Conservation (phyloP, 768 basidiomycete species). For the Bullera alba region DNA sequence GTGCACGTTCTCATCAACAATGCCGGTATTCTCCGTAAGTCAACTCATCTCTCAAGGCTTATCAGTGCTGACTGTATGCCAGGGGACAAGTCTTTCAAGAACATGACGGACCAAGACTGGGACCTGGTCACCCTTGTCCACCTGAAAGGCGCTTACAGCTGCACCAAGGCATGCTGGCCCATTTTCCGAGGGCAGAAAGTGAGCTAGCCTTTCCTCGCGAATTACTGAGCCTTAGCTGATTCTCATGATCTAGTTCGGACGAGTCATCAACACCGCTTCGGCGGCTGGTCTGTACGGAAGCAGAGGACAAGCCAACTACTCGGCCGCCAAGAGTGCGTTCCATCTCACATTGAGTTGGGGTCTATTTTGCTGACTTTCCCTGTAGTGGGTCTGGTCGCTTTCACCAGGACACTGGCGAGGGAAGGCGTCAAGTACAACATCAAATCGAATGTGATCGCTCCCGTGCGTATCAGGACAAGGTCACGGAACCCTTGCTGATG, state of each 20-base stretch:
- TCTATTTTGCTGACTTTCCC: too few species aligned
- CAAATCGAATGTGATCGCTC: slow-evolving; percentile 77
- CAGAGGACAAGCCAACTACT: slow-evolving; percentile 96
- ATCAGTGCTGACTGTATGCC: background rate
- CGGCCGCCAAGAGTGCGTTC: slow-evolving; percentile 75
- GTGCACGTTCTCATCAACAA: slow-evolving; percentile 73
- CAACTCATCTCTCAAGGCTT: background rate
- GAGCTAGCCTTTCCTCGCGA: background rate
- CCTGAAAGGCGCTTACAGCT: slow-evolving; percentile 84
- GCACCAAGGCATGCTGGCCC: slow-evolving; percentile 93
- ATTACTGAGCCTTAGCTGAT: background rate
- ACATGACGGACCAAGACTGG: slow-evolving; percentile 89
- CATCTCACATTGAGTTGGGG: background rate
- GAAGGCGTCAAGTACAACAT: slow-evolving; percentile 92
- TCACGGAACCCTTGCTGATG: too few species aligned
- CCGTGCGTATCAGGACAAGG: slow-evolving; percentile 59
- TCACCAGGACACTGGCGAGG: slow-evolving; percentile 83
- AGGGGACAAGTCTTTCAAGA: slow-evolving; percentile 66
- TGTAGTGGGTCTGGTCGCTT: slow-evolving; percentile 72
- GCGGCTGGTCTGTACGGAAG: slow-evolving; percentile 93
- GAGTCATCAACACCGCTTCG: slow-evolving; percentile 88
- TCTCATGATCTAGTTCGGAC: slow-evolving; percentile 59
- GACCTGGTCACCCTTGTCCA: slow-evolving; percentile 84
- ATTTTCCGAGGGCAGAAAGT: slow-evolving; percentile 60
- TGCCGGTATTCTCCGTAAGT: slow-evolving; percentile 66